phyloP scores from a whole-genome alignment of 2,329 filamentous ascomycete genomes.

The Fusarium buharicum region DNA sequence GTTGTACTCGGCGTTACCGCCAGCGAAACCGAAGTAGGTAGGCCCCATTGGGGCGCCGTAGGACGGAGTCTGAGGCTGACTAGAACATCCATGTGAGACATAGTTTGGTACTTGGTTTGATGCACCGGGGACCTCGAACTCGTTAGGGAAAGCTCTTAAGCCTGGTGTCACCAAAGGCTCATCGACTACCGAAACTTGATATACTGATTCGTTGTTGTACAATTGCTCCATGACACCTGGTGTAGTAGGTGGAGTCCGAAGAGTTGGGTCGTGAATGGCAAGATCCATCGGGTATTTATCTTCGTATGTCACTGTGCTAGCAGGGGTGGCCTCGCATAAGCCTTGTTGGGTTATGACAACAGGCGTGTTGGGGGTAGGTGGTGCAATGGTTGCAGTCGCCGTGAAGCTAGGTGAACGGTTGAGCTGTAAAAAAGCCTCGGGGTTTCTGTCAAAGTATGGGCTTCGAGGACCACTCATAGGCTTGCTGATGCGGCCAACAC shows the following conservation, averaged over 20 bases:
- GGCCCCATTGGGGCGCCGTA: conserved; percentile 57
- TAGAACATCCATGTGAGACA: conserved; percentile 53
- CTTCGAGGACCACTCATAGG: conserved; percentile 48
- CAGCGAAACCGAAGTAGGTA: conserved; percentile 53
- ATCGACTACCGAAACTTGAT: conserved; percentile 56
- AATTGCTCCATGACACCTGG: conserved; percentile 59
- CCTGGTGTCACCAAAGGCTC: conserved; percentile 62
- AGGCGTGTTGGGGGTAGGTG: conserved; percentile 62
- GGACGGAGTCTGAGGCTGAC: conserved; percentile 62
- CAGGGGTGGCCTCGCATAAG: conserved; percentile 54
- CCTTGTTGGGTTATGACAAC: conserved; percentile 53
- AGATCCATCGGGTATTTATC: conserved; percentile 48
- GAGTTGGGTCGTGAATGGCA: conserved; percentile 54
- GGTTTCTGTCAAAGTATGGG: conserved; percentile 57
- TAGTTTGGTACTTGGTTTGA: conserved; percentile 58
- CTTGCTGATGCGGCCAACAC: conserved; percentile 52
- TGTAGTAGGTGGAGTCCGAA: conserved; percentile 65
- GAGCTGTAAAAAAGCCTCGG: conserved; percentile 58
- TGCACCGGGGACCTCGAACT: conserved; percentile 57
- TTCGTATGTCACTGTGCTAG: conserved; percentile 48
- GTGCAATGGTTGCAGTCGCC: conserved; percentile 56
- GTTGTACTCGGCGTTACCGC: conserved; percentile 60
- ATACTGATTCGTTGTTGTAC: conserved; percentile 54
- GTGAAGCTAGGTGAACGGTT: conserved; percentile 56
- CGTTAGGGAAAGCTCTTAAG: conserved; percentile 57